Percentiles rank a stretch among this genome's conserved stretches.
Evolutionary conservation across 2,329 filamentous ascomycete genomes (phyloP).

Genomic region (Fusarium redolens): DNA sequence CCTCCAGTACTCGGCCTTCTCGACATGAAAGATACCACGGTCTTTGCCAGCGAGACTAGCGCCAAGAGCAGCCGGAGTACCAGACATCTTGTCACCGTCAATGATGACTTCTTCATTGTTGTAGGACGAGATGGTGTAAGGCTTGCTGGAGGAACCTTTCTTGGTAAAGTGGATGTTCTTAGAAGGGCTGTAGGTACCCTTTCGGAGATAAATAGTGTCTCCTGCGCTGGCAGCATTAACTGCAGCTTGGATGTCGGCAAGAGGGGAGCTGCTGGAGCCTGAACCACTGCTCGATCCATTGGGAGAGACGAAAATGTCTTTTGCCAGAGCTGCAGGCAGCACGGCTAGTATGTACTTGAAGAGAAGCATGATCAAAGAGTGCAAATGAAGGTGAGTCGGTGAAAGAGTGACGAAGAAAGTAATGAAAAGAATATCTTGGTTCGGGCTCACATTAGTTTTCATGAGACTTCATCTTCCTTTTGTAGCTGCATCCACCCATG

Average conservation of each 20-base stretch:
- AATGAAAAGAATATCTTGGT: not conserved
- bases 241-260: constrained; percentile 58
- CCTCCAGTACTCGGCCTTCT: constrained; percentile 56
- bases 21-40: constrained; percentile 59
- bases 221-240: constrained; percentile 58
- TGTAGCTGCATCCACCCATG: not conserved
- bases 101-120: constrained; percentile 55
- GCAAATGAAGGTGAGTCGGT: not conserved
- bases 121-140: constrained; percentile 56
- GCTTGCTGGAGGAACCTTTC: constrained; percentile 53
- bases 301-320: constrained; percentile 58
- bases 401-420: not conserved
- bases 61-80: constrained; percentile 54
- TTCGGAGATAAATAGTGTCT: constrained; percentile 57
- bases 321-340: constrained; percentile 22
- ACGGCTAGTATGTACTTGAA: not conserved
- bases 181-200: constrained; percentile 56
- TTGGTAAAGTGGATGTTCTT: constrained; percentile 61
- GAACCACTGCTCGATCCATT: constrained; percentile 53
- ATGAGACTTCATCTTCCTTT: not conserved
- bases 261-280: constrained; percentile 49
- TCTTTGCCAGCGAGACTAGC: constrained; percentile 52
- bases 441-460: no score
- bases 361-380: not conserved
- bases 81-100: constrained; percentile 53